Evolutionary conservation across 164 flowering plant genomes (phyloP), one percentile per base, ranked within the genome.

Genomic region (Litsea cubeba): DNA sequence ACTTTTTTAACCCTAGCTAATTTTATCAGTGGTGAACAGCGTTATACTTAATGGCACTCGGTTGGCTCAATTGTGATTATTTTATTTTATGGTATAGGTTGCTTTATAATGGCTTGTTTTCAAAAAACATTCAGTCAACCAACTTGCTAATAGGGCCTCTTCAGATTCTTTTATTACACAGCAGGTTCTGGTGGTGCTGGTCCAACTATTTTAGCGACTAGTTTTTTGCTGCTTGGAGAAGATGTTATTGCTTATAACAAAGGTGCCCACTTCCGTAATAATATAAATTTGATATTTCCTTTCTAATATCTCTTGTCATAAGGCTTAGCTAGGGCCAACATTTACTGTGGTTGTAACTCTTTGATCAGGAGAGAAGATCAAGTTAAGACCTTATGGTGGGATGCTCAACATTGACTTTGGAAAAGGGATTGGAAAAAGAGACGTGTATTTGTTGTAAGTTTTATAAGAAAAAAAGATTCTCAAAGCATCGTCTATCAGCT

Each of bases 101-200:
- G 17, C 35, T 54, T 10, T 32, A 17, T 66, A 23, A 66, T 66
- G 15, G 8, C 35, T 25, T 63, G 46, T 24, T 65, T 50, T 35
- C 64, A 71, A 10, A n/a, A 15, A 12, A 28, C 26, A 68, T 17
- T 18, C 54, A 57, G 15, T 54, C 46, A 60, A 50, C 70, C 40
- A 64, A 69, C 66, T 63, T 40, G n/a, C 24, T 74, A 66, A 77
- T 50, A 63, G 72, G 74, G 50, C 3, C 54, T 74, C 76, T 72
- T 78, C 90, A 95, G 99, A 78, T 95, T 90, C 86, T 88, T 75
- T 68, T 95, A 95, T 83, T 93, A 90, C 78, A 95, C 99, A 60
- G 99, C 98, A 67, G 99, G 99, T 65, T 84, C 89, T 72, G 99
- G 99, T 76, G 99, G 99, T 81, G 98, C 95, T 76, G 99, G 99